A percentile compares a stretch with the other conserved stretches of the same genome.
These are phyloP conservation scores for Podaxis sp. DNA, from an alignment of 768 basidiomycete species.

Conservation along the genomic window DNA sequence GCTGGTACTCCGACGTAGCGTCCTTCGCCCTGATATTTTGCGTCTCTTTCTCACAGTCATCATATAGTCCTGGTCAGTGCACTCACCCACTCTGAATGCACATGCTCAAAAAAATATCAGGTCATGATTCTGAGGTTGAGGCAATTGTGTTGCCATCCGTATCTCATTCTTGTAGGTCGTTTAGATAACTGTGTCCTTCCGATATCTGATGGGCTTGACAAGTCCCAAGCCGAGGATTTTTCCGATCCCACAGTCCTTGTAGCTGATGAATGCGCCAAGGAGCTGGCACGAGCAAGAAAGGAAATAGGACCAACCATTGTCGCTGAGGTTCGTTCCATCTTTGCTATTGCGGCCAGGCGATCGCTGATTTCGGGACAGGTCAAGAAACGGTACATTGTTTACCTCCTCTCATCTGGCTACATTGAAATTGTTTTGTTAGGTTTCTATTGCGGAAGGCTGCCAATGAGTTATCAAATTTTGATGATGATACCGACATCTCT, in stretches of 20 bases:
- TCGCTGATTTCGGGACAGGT: slow-evolving; percentile 5
- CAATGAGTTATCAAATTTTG: slow-evolving; percentile 37
- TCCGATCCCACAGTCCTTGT: slow-evolving; percentile 49
- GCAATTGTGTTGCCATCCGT: slow-evolving; percentile 70
- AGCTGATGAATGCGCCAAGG: slow-evolving; percentile 45
- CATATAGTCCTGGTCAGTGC: slow-evolving; percentile 37
- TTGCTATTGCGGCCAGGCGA: background rate
- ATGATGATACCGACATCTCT: slow-evolving; percentile 40
- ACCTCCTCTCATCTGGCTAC: background rate
- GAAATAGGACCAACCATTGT: slow-evolving; percentile 39
- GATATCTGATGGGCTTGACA: background rate
- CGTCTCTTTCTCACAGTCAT: slow-evolving; percentile 30
- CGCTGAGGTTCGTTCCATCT: slow-evolving; percentile 23
- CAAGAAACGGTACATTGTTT: slow-evolving; percentile 8
- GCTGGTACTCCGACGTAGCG: background rate
- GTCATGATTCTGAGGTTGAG: slow-evolving; percentile 74
- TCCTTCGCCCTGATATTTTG: background rate
- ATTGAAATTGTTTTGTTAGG: slow-evolving; percentile 18
- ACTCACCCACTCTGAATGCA: background rate
- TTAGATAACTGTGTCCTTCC: background rate
- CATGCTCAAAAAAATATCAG: slow-evolving; percentile 19
- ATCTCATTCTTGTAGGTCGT: slow-evolving; percentile 55
- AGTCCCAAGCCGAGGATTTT: slow-evolving; percentile 28
- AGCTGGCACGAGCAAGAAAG: slow-evolving; percentile 54
- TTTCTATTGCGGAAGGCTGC: slow-evolving; percentile 46